These are phyloP conservation scores for Taxawa tesnikishii DNA, from an alignment of 2,329 filamentous ascomycete species.

Conservation along the genomic window DNA sequence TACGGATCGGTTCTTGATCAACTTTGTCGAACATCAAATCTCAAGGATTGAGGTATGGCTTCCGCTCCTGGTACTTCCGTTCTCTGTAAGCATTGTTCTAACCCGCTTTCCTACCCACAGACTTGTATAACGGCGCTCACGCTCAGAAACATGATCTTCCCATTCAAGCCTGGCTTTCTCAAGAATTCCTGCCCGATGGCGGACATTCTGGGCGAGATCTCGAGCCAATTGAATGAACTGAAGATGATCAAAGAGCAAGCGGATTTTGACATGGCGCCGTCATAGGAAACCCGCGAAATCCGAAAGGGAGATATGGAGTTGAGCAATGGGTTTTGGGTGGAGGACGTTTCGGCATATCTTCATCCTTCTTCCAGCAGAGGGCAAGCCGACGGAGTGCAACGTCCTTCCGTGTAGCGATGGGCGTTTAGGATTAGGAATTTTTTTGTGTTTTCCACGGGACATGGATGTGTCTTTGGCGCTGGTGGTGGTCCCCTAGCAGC, in stretches of 20 bases:
- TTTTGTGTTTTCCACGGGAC: no score
- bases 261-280: background rate
- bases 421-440: no score
- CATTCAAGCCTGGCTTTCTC: conserved; percentile 54
- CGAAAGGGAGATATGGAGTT: no score
- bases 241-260: conserved; percentile 4
- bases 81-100: conserved; percentile 1
- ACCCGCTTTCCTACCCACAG: conserved; percentile 32
- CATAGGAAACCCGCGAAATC: no score
- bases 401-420: no score
- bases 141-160: conserved; percentile 66
- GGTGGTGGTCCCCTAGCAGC: no score
- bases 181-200: conserved; percentile 69
- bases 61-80: background rate
- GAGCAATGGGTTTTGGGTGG: no score
- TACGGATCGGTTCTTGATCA: conserved; percentile 75
- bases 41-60: conserved; percentile 79
- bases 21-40: conserved; percentile 89
- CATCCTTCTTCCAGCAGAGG: no score
- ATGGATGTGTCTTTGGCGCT: no score
- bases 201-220: conserved; percentile 53
- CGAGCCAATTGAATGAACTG: conserved; percentile 51
- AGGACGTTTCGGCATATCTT: no score
- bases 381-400: no score
- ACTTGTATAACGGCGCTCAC: conserved; percentile 69